A percentile compares a stretch with the other conserved stretches of the same genome.
phyloP scores from a whole-genome alignment of 257 asterid species.

The Solanum habrochaites region DNA sequence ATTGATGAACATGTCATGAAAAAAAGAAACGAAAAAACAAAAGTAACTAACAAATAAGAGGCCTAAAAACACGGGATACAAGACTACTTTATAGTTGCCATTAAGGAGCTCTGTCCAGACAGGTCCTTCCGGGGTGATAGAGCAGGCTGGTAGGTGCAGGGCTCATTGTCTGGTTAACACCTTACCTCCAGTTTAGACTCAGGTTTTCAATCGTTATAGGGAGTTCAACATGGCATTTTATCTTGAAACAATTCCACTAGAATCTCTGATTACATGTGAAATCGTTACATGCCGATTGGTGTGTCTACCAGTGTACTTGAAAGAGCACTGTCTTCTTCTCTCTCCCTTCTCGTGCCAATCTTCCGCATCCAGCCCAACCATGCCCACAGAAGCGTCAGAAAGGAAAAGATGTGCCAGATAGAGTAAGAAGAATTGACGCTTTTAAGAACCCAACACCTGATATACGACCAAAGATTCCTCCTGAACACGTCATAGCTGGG shows the following conservation, averaged over 20 bases:
- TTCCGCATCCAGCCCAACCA: neutral
- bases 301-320: neutral
- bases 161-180: neutral
- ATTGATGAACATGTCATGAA: constrained; percentile 56
- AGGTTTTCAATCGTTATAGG: neutral
- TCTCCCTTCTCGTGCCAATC: neutral
- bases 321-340: neutral
- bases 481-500: neutral
- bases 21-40: too few relatives aligned
- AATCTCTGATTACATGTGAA: neutral
- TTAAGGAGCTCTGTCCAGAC: constrained; percentile 89
- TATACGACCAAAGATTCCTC: neutral
- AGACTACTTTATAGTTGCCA: constrained; percentile 58
- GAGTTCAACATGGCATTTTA: neutral
- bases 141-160: constrained; percentile 70
- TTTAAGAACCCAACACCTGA: neutral
- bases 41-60: too few relatives aligned
- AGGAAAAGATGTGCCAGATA: neutral
- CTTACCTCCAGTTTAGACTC: neutral
- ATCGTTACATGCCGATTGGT: neutral
- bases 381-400: neutral
- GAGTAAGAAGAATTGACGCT: neutral
- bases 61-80: constrained; percentile 49
- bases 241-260: neutral
- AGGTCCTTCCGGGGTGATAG: constrained; percentile 86